These are phyloP conservation scores for Ceratobasidium sp. DNA, from an alignment of 1,284 basidiomycete genomes.

Conservation along the genomic window DNA sequence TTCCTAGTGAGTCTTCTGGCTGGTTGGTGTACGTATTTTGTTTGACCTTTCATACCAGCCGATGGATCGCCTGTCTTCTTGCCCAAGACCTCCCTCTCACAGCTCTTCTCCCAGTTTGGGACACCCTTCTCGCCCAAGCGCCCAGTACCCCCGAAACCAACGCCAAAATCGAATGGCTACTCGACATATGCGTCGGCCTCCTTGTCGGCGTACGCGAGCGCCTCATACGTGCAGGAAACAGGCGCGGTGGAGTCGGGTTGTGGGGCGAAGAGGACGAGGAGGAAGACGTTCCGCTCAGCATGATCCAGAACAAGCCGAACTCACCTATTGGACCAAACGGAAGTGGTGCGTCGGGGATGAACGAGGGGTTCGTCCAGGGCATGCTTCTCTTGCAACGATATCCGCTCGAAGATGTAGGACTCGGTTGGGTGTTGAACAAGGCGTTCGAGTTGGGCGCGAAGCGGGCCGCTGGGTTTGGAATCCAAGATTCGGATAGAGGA, in stretches of 20 bases:
- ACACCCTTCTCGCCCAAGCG: slow-evolving; percentile 71
- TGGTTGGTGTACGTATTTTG: slow-evolving; percentile 28
- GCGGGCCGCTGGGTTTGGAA: slow-evolving; percentile 38
- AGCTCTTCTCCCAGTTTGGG: slow-evolving; percentile 75
- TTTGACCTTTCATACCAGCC: slow-evolving; percentile 61
- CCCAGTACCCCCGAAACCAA: slow-evolving; percentile 47
- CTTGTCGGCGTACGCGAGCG: slow-evolving; percentile 38
- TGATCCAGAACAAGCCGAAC: slow-evolving; percentile 31
- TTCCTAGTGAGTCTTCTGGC: slow-evolving; percentile 72
- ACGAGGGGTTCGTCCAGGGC: slow-evolving; percentile 50
- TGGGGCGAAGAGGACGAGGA: slow-evolving; percentile 55
- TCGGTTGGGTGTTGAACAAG: slow-evolving; percentile 48
- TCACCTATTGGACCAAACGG: slow-evolving; percentile 12
- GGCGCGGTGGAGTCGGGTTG: slow-evolving; percentile 44
- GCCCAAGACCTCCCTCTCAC: slow-evolving; percentile 77
- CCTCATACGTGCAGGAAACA: slow-evolving; percentile 47
- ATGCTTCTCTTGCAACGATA: slow-evolving; percentile 50
- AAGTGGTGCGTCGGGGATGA: slow-evolving; percentile 40
- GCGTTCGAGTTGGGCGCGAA: slow-evolving; percentile 45
- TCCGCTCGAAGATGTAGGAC: slow-evolving; percentile 47
- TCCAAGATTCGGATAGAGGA: background rate
- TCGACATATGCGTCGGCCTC: slow-evolving; percentile 41
- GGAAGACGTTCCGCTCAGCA: slow-evolving; percentile 50
- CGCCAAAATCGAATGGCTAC: slow-evolving; percentile 48
- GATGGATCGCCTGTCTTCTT: slow-evolving; percentile 80